These are phyloP conservation scores for Oryza coarctata DNA, from an alignment of 176 grass and related monocot genomes.

Conservation along the genomic window DNA sequence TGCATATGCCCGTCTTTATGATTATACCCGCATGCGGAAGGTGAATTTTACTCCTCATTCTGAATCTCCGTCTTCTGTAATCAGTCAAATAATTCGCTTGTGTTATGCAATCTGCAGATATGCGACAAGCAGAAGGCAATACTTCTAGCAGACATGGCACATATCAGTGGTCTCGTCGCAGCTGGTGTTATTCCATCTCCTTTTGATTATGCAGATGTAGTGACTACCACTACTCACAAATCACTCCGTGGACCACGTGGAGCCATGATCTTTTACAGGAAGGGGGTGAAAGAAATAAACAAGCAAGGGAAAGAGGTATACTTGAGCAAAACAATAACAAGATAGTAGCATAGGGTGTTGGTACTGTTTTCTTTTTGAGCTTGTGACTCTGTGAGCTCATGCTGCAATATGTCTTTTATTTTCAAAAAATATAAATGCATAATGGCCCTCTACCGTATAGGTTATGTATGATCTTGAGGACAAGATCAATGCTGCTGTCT, in stretches of 20 bases:
- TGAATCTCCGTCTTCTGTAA: not conserved
- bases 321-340: constrained; percentile 19
- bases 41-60: constrained; percentile 45
- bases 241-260: constrained; percentile 96
- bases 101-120: constrained; percentile 55
- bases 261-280: constrained; percentile 99
- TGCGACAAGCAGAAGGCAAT: constrained; percentile 98
- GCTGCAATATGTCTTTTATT: not conserved
- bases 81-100: constrained; percentile 28
- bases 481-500: constrained; percentile 96
- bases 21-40: constrained; percentile 88
- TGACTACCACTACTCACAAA: constrained; percentile 98
- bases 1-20: constrained; percentile 96
- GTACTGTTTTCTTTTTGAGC: constrained; percentile 15
- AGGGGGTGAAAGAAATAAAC: constrained; percentile 92
- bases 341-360: constrained; percentile 29
- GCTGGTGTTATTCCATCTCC: constrained; percentile 92
- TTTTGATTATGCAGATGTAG: constrained; percentile 97
- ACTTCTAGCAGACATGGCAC: constrained; percentile 98
- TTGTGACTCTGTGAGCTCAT: not conserved
- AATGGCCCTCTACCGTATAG: constrained; percentile 42
- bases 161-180: constrained; percentile 95
- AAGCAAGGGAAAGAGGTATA: constrained; percentile 88
- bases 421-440: constrained; percentile 8
- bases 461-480: constrained; percentile 93